Base-by-base conservation (phyloP, 139 green algal genomes). In the Micromonas commoda region DNA sequence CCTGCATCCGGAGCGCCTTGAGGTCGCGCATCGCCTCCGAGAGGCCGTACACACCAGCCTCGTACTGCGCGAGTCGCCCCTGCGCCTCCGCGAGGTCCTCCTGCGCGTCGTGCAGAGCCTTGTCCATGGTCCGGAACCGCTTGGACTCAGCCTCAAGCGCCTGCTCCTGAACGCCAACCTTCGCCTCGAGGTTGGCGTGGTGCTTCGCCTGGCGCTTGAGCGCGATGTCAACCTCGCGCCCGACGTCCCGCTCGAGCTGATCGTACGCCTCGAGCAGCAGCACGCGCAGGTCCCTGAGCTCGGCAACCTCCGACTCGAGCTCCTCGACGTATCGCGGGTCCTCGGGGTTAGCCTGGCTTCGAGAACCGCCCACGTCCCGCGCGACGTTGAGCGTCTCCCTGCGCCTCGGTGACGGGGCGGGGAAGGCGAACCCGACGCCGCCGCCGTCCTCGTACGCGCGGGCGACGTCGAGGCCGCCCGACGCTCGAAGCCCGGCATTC, bases 171-270 rank as follows among this genome's bases (percentile, higher is more conserved):
- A 82, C 53, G 61, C 85, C 77, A 35, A 76, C 51, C 32, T 88
- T 80, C 39, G 86, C 63, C 1, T 85, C 64, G 60, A 78, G 67
- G 9, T 4, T 19, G 3, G 51, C 29, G 4, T 77, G 51, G 34
- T 81, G n/a, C 20, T 5, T 20, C 28, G 39, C 6, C 52, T 84
- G 80, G 52, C 64, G 21, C 61, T 53, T 64, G 32, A 93, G 78
- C 2, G 90, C 90, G 4, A 76, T 76, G 80, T 90, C 85, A 1
- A 92, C 79, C 82, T 94, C 87, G 52, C 82, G 83, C 52, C 60
- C 83, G 21, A 87, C 74, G 77, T 91, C 88, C 64, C 78, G 72
- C 80, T 94, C 89, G 68, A 94, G 83, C 78, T 91, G 87, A 76
- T 93, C 90, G 66, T 92, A 94, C 6, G 89, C 89, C 78, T 70